Evolutionary conservation across 1,139 yeast species (phyloP), one percentile per base, ranked within the genome.

Genomic region (Geotrichum siamense): DNA sequence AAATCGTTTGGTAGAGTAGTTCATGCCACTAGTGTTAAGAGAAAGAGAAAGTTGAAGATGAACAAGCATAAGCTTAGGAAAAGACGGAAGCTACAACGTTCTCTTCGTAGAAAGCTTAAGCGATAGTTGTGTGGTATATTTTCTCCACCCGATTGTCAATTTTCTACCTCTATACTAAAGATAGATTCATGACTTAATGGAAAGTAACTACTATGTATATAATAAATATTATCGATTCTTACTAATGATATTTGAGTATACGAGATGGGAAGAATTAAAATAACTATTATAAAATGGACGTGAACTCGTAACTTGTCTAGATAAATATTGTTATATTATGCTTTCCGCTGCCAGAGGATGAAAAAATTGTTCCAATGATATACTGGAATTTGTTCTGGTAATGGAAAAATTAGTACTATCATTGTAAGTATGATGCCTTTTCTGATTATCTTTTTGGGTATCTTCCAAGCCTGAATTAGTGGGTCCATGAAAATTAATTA

Each of bases 1-100:
- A 38, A 38, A 17, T 48, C 51, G 12, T 49, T 45, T 42, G 51
- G 47, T n/a, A 42, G 52, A 10, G 36, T 45, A 21, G 47, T 57
- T 41, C 49, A 55, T 31, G 54, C 63, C 38, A 67, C 71, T 20
- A 58, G 67, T 39, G 73, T 69, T 45, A 63, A 63, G 54, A 62
- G 74, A 47, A 69, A 69, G 60, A 60, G 73, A 48, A 60, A 67
- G 54, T 60, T 68, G 47, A 69, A 69, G 60, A 69, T 69, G 72
- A 69, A 69, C 63, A 59, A 69, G 50, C 74, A 69, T 55, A 69
- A 69, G 58, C 65, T 65, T 56, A 62, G 64, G 53, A 69, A 69
- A 68, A 61, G 74, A 49, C 62, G 70, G 55, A 68, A 64, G 63
- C 64, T 61, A 48, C 70, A 68, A 55, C 60, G 70, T 29, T 63